These are phyloP conservation scores for Chalciporus pseudorubinellus DNA, from an alignment of 768 basidiomycete genomes.

Conservation along the genomic window DNA sequence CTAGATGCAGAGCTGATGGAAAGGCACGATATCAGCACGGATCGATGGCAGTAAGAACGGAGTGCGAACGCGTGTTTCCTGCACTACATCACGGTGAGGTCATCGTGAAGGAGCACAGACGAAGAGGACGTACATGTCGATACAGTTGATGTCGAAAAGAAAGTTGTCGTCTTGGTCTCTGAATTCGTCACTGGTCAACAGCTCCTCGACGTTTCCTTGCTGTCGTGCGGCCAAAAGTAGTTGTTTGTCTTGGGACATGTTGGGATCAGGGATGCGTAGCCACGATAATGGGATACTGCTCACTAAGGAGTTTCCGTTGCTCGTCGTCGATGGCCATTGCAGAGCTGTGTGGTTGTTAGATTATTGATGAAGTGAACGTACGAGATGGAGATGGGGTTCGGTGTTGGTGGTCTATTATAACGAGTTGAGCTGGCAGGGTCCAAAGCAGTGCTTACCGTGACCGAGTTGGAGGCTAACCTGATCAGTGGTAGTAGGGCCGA, in stretches of 20 bases:
- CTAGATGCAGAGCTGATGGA: slow-evolving; percentile 29
- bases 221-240: slow-evolving; percentile 25
- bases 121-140: slow-evolving; percentile 24
- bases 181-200: slow-evolving; percentile 19
- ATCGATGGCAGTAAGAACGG: not conserved
- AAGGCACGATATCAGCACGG: slow-evolving; percentile 9
- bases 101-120: not conserved
- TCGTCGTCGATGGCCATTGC: slow-evolving; percentile 18
- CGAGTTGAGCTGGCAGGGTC: too few species aligned
- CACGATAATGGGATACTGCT: not conserved
- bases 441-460: too few species aligned
- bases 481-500: too few species aligned
- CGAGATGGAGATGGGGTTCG: not conserved
- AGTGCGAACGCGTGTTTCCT: slow-evolving; percentile 31
- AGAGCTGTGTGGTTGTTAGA: not conserved
- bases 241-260: slow-evolving; percentile 20
- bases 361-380: not conserved
- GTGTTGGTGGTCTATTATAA: too few species aligned
- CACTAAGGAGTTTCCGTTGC: slow-evolving; percentile 19
- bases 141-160: slow-evolving; percentile 33
- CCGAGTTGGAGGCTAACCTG: too few species aligned
- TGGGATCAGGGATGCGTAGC: not conserved
- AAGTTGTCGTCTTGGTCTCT: slow-evolving; percentile 22
- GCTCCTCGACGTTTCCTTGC: slow-evolving; percentile 25
- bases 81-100: slow-evolving; percentile 12